These are phyloP conservation scores for Dactylorhiza incarnata DNA, from an alignment of 106 monocot genomes.

Conservation along the genomic window DNA sequence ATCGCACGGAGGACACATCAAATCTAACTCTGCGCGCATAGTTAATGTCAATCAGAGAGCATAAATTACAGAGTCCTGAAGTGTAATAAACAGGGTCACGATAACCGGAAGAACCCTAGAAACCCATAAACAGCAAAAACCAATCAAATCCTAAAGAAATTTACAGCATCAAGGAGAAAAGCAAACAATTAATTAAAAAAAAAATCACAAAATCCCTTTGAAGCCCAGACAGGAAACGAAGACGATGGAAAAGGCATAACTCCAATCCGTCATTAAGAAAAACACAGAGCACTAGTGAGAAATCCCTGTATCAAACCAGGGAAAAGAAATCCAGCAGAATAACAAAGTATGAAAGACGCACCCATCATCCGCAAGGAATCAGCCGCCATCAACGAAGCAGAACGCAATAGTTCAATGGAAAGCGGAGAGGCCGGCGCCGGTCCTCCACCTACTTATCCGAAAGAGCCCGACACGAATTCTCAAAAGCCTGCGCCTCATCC, in stretches of 20 bases:
- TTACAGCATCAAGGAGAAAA: neutral
- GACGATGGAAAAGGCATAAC: neutral
- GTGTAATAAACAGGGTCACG: neutral
- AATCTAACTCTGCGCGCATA: slow-evolving; percentile 28
- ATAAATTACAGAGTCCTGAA: neutral
- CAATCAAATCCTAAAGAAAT: neutral
- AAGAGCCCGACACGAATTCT: neutral
- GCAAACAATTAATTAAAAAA: neutral
- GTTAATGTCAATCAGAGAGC: neutral
- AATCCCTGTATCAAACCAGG: neutral
- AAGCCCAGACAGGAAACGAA: neutral
- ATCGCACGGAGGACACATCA: slow-evolving; percentile 20
- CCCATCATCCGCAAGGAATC: slow-evolving; percentile 4
- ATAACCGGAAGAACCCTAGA: neutral
- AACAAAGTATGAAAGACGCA: neutral
- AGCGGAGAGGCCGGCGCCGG: neutral
- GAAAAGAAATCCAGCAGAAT: neutral
- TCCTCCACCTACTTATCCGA: neutral
- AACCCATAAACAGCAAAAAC: neutral
- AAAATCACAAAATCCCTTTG: neutral
- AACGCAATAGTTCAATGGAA: neutral
- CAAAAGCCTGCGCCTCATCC: neutral
- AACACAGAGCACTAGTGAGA: too few relatives aligned
- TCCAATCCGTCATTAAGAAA: too few relatives aligned
- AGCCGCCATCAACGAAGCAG: neutral